phyloP scores from a whole-genome alignment of 2,329 filamentous ascomycete genomes.

The Trichoderma brevicompactum region DNA sequence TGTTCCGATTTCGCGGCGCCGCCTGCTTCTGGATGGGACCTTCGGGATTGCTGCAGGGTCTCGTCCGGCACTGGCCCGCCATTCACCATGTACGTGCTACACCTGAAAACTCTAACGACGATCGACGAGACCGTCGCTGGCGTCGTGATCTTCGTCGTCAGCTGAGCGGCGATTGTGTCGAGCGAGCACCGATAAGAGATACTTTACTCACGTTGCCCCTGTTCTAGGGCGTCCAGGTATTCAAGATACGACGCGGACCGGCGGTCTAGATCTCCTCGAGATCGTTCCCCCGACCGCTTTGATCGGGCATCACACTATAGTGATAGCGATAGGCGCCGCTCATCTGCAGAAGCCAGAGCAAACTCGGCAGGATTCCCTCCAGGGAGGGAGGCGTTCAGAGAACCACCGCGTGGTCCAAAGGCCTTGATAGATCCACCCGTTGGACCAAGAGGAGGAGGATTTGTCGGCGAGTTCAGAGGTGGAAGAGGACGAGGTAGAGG shows the following conservation, averaged over 20 bases:
- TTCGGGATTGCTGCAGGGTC: constrained; percentile 24
- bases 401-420: constrained; percentile 82
- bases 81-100: constrained; percentile 35
- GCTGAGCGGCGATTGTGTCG: neutral
- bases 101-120: neutral
- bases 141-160: neutral
- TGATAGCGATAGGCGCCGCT: constrained; percentile 71
- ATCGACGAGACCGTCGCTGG: neutral
- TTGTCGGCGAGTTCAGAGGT: constrained; percentile 65
- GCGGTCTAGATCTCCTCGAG: constrained; percentile 67
- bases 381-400: constrained; percentile 65
- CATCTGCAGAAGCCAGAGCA: constrained; percentile 61
- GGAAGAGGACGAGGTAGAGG: constrained; percentile 58
- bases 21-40: constrained; percentile 33
- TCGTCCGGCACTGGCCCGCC: constrained; percentile 33
- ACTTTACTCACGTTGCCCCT: constrained; percentile 22
- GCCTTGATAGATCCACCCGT: constrained; percentile 72
- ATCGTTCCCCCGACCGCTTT: constrained; percentile 71
- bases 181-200: constrained; percentile 7
- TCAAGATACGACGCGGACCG: constrained; percentile 66
- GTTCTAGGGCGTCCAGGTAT: constrained; percentile 58
- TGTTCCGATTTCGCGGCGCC: constrained; percentile 1
- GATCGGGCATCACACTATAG: constrained; percentile 59
- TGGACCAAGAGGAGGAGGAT: constrained; percentile 69
- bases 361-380: constrained; percentile 65